Percentiles rank a stretch among this genome's conserved stretches.
Conservation (phyloP, 345 rosid genomes). For the Sonneratia alba region DNA sequence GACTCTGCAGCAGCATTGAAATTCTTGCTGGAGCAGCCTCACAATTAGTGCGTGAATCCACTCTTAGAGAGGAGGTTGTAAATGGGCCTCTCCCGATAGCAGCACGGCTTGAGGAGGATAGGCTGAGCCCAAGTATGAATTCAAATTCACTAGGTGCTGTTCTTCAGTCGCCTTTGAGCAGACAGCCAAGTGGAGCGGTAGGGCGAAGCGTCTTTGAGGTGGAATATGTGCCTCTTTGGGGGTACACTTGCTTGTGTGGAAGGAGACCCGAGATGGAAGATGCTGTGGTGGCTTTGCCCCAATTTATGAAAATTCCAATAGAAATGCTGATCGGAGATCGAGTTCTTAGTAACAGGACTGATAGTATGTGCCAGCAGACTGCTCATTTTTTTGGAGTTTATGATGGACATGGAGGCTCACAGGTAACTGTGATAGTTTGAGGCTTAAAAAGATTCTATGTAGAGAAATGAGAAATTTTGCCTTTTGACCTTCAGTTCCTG, state of each 20-base stretch:
- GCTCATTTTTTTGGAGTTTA: constrained; percentile 90
- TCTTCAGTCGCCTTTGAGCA: constrained; percentile 36
- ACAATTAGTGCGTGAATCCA: constrained; percentile 16
- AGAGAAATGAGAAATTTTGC: neutral
- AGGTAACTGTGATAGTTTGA: constrained; percentile 31
- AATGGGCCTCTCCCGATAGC: constrained; percentile 28
- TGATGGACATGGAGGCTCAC: constrained; percentile 97
- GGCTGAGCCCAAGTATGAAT: constrained; percentile 21
- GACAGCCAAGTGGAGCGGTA: constrained; percentile 18
- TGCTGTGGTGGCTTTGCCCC: constrained; percentile 59
- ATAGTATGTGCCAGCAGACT: constrained; percentile 43
- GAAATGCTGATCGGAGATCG: constrained; percentile 59
- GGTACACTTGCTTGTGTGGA: constrained; percentile 68
- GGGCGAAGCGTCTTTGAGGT: constrained; percentile 77
- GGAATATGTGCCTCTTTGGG: constrained; percentile 88
- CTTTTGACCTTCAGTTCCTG: neutral
- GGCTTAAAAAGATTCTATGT: neutral
- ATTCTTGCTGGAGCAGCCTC: constrained; percentile 26
- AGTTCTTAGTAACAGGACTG: constrained; percentile 44
- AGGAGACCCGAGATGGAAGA: constrained; percentile 99
- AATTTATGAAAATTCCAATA: constrained; percentile 54
- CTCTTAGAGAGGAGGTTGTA: constrained; percentile 18
- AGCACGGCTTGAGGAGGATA: constrained; percentile 33
- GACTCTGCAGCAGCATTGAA: constrained; percentile 24
- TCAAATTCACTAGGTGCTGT: constrained; percentile 28